A percentile compares a stretch with the other conserved stretches of the same genome.
Evolutionary conservation across 2,329 filamentous ascomycete species (phyloP).

Genomic region (Epicoccum sorghinum): DNA sequence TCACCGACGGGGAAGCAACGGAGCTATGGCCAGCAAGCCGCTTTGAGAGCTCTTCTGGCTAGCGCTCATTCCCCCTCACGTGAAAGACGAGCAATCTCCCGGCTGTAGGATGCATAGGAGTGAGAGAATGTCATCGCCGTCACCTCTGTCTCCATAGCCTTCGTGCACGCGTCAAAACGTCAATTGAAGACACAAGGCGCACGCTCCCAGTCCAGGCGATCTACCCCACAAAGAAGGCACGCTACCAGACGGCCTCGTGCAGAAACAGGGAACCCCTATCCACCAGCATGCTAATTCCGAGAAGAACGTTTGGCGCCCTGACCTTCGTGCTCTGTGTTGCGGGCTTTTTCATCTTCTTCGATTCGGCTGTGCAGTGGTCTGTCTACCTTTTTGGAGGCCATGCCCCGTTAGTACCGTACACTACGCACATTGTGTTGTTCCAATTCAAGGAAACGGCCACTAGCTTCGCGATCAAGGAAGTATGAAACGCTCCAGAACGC

Average conservation of each 20-base stretch:
- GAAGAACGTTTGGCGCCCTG: slow-evolving; percentile 26
- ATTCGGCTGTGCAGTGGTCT: slow-evolving; percentile 24
- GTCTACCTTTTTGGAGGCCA: slow-evolving; percentile 24
- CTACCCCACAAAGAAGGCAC: slow-evolving; percentile 10
- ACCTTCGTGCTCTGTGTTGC: slow-evolving; percentile 18
- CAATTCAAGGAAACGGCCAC: slow-evolving; percentile 40
- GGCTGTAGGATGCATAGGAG: not conserved
- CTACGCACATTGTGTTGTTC: slow-evolving; percentile 42
- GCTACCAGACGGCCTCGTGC: slow-evolving; percentile 9
- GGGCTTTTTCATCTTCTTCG: slow-evolving; percentile 27
- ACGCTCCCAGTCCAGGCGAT: slow-evolving; percentile 8
- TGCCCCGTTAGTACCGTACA: slow-evolving; percentile 27
- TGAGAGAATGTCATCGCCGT: slow-evolving; percentile 5
- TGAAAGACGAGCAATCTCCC: slow-evolving; percentile 12
- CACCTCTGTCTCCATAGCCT: not conserved
- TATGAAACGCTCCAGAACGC: slow-evolving; percentile 14
- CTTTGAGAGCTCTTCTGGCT: slow-evolving; percentile 6
- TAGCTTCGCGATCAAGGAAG: slow-evolving; percentile 37
- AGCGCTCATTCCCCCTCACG: slow-evolving; percentile 15
- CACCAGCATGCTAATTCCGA: slow-evolving; percentile 30
- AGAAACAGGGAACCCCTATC: slow-evolving; percentile 12
- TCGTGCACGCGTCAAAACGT: slow-evolving; percentile 4
- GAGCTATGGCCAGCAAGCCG: slow-evolving; percentile 14
- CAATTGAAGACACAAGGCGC: slow-evolving; percentile 11
- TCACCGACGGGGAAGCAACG: slow-evolving; percentile 19